Evolutionary conservation across 164 flowering plant species (phyloP).

Genomic region (Magnolia changhungtana): DNA sequence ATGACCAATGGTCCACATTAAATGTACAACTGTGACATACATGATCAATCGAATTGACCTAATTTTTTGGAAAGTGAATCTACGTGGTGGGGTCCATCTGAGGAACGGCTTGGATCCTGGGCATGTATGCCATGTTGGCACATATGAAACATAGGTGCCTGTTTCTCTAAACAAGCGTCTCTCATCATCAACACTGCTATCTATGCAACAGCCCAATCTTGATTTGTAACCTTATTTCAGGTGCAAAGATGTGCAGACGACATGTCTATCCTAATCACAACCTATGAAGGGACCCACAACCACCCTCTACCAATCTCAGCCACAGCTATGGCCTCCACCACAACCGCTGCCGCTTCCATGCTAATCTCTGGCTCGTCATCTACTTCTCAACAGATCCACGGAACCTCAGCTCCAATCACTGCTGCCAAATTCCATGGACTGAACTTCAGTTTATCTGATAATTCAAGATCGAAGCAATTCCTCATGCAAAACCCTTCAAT

Average conservation of each 20-base stretch:
- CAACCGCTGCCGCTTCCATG: constrained; percentile 91
- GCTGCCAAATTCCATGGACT: constrained; percentile 47
- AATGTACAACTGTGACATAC: too few species aligned
- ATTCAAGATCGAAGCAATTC: constrained; percentile 47
- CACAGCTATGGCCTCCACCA: constrained; percentile 94
- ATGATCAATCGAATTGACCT: too few species aligned
- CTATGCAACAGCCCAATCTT: neutral
- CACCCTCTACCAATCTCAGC: constrained; percentile 77
- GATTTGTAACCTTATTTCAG: constrained; percentile 26
- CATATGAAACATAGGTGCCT: too few species aligned
- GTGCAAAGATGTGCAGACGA: constrained; percentile 91
- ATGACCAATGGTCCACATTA: too few species aligned
- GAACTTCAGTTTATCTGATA: constrained; percentile 52
- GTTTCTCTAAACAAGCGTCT: too few species aligned
- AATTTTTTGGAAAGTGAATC: too few species aligned
- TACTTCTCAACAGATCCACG: constrained; percentile 14
- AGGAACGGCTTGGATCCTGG: too few species aligned
- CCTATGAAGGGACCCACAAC: constrained; percentile 92
- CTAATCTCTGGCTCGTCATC: constrained; percentile 61
- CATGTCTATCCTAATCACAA: constrained; percentile 79
- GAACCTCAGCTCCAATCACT: constrained; percentile 10
- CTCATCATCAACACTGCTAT: too few species aligned
- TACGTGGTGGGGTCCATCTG: too few species aligned
- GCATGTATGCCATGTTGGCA: too few species aligned
- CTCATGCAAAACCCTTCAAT: constrained; percentile 54